Evolutionary conservation across 2,329 filamentous ascomycete species (phyloP), one percentile per base, ranked within the genome.

Genomic region (Diaporthe velutina): DNA sequence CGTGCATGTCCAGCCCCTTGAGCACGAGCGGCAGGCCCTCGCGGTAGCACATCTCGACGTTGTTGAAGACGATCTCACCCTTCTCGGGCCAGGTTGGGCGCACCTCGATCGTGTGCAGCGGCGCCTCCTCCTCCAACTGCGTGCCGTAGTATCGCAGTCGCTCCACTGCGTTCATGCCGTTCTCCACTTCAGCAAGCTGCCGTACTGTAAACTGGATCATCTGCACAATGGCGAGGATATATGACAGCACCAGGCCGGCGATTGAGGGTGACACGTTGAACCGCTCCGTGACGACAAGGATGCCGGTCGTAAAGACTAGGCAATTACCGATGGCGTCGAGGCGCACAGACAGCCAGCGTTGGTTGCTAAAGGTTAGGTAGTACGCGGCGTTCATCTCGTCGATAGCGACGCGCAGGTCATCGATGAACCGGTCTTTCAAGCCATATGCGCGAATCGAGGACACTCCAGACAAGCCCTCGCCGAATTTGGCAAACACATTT

Each of bases 91-190:
- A 99, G 28, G 88, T 89, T 1, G 90, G 85, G 25, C 91, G 90
- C 4, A 98, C 90, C 7, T 95, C 90, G 66, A 92, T 83, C 55
- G 94, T 93, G 79, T 96, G 94, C 2, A 96, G 87, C 0, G 96
- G 95, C 0, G 96, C 95, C 83, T 98, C 97, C 81, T 98, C 93
- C 77, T 98, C 95, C 6, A 99, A 90, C 78, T 94, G 85, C 0
- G 91, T 95, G 72, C 95, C 96, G 82, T 98, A 98, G 85, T 98
- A 95, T 82, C 95, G 92, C 45, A 98, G 88, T 67, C 97, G 93
- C 84, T 98, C 96, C 0, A 97, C 97, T 0, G 96, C 93, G 82
- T 98, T 98, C 96, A 98, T 98, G 81, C 96, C 95, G 84, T 98
- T 98, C 83, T 98, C 96, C 12, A 98, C 95, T 83, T 98, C 96